phyloP scores from a whole-genome alignment of 2,329 filamentous ascomycete species.

The Calonectria hongkongensis region DNA sequence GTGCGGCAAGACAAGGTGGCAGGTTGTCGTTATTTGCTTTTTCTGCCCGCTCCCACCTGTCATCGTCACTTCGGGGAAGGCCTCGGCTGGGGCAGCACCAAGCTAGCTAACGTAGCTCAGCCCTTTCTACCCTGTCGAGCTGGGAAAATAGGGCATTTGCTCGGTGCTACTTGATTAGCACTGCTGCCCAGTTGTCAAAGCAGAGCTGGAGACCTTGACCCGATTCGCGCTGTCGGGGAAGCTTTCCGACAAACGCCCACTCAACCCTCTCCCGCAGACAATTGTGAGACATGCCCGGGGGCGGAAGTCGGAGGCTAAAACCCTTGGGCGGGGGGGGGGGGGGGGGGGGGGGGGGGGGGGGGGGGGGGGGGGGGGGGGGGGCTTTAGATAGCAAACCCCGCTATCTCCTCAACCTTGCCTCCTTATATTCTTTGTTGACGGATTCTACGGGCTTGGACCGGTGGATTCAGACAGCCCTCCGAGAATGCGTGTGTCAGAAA shows the following conservation, averaged over 20 bases:
- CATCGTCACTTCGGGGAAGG: constrained; percentile 25
- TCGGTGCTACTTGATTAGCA: constrained; percentile 28
- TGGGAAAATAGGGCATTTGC: constrained; percentile 12
- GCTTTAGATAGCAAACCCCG: background rate
- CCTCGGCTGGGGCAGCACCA: constrained; percentile 26
- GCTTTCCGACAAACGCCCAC: constrained; percentile 16
- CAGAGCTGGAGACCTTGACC: background rate
- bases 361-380: background rate
- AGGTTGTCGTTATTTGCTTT: constrained; percentile 37
- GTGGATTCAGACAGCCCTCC: too few species aligned
- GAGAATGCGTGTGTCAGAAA: too few species aligned
- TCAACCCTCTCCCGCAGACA: constrained; percentile 1
- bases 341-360: background rate
- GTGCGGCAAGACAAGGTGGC: constrained; percentile 16
- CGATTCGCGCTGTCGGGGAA: constrained; percentile 27
- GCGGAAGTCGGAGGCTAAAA: constrained; percentile 26
- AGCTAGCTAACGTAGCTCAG: constrained; percentile 30
- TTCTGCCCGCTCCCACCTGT: constrained; percentile 26
- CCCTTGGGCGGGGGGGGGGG: background rate
- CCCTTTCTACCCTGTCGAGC: constrained; percentile 29
- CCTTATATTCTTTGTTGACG: background rate
- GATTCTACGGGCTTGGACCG: background rate
- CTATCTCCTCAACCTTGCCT: background rate
- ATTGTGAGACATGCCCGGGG: constrained; percentile 8
- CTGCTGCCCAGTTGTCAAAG: constrained; percentile 22